phyloP scores from a whole-genome alignment of 352 stramenopile genomes.

The Phytopythium litorale region DNA sequence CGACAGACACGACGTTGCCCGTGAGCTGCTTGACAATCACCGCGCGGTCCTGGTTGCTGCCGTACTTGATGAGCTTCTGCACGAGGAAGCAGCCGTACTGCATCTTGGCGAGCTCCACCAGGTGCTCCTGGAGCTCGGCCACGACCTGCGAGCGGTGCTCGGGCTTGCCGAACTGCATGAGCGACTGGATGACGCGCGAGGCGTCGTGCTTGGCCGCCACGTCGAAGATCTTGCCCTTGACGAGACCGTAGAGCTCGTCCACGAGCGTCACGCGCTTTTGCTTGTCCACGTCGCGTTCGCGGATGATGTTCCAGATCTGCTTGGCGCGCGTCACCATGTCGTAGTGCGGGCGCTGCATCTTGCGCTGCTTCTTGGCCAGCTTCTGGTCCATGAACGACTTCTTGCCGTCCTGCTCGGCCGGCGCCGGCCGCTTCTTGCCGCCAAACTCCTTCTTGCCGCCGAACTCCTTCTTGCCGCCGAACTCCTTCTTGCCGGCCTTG shows the following conservation, averaged over 20 bases:
- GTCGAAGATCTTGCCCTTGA: slow-evolving; percentile 94
- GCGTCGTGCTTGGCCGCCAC: slow-evolving; percentile 95
- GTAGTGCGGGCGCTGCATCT: slow-evolving; percentile 93
- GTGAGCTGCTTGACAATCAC: slow-evolving; percentile 90
- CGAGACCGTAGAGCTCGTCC: slow-evolving; percentile 87
- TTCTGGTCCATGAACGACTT: slow-evolving; percentile 88
- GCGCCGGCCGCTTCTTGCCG: slow-evolving; percentile 60
- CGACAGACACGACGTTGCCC: slow-evolving; percentile 90
- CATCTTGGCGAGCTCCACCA: slow-evolving; percentile 94
- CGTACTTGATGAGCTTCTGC: slow-evolving; percentile 97
- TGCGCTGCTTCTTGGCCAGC: slow-evolving; percentile 91
- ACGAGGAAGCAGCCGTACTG: slow-evolving; percentile 97
- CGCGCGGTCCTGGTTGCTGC: slow-evolving; percentile 71
- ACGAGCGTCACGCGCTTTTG: slow-evolving; percentile 81
- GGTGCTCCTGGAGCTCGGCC: slow-evolving; percentile 88
- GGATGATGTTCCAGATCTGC: slow-evolving; percentile 95
- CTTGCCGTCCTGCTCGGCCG: slow-evolving; percentile 53
- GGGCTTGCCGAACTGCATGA: slow-evolving; percentile 92
- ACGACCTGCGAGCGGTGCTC: slow-evolving; percentile 87
- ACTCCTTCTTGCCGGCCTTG: slow-evolving; percentile 3
- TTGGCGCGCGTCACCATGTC: slow-evolving; percentile 92
- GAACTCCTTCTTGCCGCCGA: slow-evolving; percentile 13
- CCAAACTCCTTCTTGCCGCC: slow-evolving; percentile 22
- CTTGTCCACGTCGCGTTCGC: slow-evolving; percentile 83
- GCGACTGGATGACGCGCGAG: slow-evolving; percentile 93